Base-by-base conservation (phyloP, 768 basidiomycete species). In the Lactarius tabidus region DNA sequence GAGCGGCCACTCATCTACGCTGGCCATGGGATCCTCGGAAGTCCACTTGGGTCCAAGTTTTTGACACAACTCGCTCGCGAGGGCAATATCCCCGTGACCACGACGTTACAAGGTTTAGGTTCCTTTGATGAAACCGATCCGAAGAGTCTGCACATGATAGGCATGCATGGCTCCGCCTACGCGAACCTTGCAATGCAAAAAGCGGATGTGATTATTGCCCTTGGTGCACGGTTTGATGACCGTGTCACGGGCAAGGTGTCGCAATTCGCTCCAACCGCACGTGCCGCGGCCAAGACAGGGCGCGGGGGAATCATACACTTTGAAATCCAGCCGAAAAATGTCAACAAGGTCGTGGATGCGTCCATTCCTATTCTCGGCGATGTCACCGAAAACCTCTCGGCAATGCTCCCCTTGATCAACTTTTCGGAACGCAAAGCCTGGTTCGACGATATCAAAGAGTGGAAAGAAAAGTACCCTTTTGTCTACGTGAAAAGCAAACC, bases 261-360 rank as follows among this genome's bases (percentile, higher is more conserved):
- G 71, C 80, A 85, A 1, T 99, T 98, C 71, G 97, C 95, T 0
- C 97, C 97, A 33, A 91, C 87, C 15, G 96, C 97, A 0, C 82
- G 82, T 56, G 88, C 88, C 7, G 97, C 97, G 7, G 94, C 95
- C 2, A 79, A 83, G 0, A 82, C 88, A 70, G 93, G 95, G 53
- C 85, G 86, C 1, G 97, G 97, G 14, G 97, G 97, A 38, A 95
- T 99, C 79, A 97, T 99, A 73, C 97, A 99, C 79, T 98, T 99
- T 73, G 97, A 99, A 80, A 95, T 98, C 70, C 86, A 87, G 79
- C 93, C 97, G 54, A 98, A 99, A 83, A 99, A 99, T 77, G 84
- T 99, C 77, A 99, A 99, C 85, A 99, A 99, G 78, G 95, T 99
- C 66, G 86, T 98, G 60, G 87, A 99, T 59, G 96, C 97, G 26